Conservation (phyloP, 306 rosid genomes). For the Gastrolobium bilobum region DNA sequence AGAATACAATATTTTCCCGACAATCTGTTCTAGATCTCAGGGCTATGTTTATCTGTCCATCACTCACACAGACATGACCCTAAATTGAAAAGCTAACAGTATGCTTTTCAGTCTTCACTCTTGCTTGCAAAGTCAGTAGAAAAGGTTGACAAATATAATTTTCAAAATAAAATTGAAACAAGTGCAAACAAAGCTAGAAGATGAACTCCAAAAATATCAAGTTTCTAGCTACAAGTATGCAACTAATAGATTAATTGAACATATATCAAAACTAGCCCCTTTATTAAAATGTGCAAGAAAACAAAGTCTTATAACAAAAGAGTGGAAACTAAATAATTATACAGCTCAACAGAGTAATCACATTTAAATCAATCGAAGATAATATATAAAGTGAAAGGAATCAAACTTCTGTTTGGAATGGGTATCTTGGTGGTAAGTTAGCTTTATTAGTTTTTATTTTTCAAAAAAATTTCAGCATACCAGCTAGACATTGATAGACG, state of each 20-base stretch:
- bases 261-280: slow-evolving; percentile 3
- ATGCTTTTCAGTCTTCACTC: neutral
- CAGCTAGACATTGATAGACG: neutral
- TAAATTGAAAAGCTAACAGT: slow-evolving; percentile 28
- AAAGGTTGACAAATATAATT: neutral
- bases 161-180: slow-evolving; percentile 6
- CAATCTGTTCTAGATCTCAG: slow-evolving; percentile 7
- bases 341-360: slow-evolving; percentile 4
- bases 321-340: slow-evolving; percentile 16
- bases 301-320: neutral
- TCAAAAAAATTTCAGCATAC: neutral
- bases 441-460: neutral
- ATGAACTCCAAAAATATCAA: slow-evolving; percentile 15
- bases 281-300: neutral
- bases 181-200: slow-evolving; percentile 7
- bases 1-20: slow-evolving; percentile 11
- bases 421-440: neutral
- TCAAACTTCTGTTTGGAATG: slow-evolving; percentile 3
- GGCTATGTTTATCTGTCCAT: slow-evolving; percentile 1
- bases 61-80: neutral
- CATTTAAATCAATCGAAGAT: slow-evolving; percentile 1
- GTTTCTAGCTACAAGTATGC: slow-evolving; percentile 36
- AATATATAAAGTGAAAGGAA: neutral
- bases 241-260: slow-evolving; percentile 34
- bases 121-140: neutral